A percentile compares a stretch with the other conserved stretches of the same genome.
Conservation (phyloP, 225 moss, liverwort and hornwort genomes). For the Pleurozium schreberi region DNA sequence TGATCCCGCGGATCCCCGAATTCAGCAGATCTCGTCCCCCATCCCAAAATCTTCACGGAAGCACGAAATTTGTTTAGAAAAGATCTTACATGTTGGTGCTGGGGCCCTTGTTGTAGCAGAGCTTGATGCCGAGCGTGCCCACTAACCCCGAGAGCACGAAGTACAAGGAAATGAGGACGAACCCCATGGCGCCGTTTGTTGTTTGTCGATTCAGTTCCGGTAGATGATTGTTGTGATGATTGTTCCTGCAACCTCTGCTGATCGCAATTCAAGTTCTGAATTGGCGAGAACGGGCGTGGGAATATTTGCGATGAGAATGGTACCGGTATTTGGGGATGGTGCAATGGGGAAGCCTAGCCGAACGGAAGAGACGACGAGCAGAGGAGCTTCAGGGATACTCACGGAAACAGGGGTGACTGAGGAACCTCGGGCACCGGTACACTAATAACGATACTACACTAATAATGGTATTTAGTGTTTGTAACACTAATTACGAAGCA, state of each 20-base stretch:
- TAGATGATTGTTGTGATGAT: background rate
- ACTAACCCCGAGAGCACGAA: slow-evolving; percentile 41
- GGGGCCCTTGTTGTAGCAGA: slow-evolving; percentile 61
- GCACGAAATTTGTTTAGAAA: background rate
- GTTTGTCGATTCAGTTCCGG: background rate
- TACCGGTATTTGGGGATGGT: background rate
- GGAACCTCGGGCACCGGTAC: no score
- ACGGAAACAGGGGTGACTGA: background rate
- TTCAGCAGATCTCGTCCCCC: background rate
- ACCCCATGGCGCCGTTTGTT: slow-evolving; percentile 26
- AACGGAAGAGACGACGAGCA: background rate
- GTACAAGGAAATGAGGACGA: slow-evolving; percentile 37
- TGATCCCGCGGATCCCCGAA: background rate
- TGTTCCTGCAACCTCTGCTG: background rate
- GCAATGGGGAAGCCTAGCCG: background rate
- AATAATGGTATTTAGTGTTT: no score
- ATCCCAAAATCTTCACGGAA: background rate
- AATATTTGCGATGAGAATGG: background rate
- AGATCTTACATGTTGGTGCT: slow-evolving; percentile 57
- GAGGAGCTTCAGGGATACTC: background rate
- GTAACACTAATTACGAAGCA: no score
- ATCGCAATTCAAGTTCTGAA: background rate
- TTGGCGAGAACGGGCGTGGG: background rate
- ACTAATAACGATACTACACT: background rate
- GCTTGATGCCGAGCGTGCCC: slow-evolving; percentile 30